These are phyloP conservation scores for Sporobolomyces phaffii DNA, from an alignment of 768 basidiomycete species.

Conservation along the genomic window DNA sequence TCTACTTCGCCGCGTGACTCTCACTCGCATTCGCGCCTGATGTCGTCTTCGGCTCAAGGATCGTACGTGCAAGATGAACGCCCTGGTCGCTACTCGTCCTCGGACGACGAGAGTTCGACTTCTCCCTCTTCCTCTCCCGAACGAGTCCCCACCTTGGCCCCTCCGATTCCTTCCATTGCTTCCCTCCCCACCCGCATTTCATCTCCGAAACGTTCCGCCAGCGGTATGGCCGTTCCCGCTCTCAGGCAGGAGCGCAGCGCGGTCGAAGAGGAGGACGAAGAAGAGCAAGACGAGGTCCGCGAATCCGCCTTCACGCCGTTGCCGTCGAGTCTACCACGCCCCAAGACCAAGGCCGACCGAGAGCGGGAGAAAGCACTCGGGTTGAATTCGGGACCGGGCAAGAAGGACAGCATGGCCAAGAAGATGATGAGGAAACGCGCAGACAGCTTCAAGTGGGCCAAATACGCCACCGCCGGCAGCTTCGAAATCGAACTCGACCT, in stretches of 20 bases:
- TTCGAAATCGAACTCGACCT: constrained; percentile 32
- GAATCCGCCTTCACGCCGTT: constrained; percentile 9
- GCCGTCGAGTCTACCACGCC: constrained; percentile 16
- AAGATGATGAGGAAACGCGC: constrained; percentile 28
- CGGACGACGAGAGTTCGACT: not conserved
- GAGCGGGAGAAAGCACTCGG: constrained; percentile 16
- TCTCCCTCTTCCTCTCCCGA: constrained; percentile 12
- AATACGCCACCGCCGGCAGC: constrained; percentile 24
- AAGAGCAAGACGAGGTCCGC: not conserved
- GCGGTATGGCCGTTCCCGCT: not conserved
- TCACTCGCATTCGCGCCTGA: not conserved
- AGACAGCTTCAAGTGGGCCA: constrained; percentile 36
- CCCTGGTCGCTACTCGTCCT: not conserved
- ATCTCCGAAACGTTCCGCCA: not conserved
- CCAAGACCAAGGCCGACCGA: constrained; percentile 26
- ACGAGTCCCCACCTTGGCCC: constrained; percentile 1
- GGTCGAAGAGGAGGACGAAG: constrained; percentile 4
- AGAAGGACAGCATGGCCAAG: constrained; percentile 26
- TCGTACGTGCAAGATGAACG: not conserved
- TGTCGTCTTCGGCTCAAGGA: not conserved
- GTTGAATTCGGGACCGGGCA: not conserved
- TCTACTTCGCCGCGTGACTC: not conserved
- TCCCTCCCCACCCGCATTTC: not conserved
- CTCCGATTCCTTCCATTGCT: constrained; percentile 7
- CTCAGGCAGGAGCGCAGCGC: not conserved